A percentile compares a stretch with the other conserved stretches of the same genome.
phyloP scores from a whole-genome alignment of 257 asterid genomes.

The Fraxinus pennsylvanica region DNA sequence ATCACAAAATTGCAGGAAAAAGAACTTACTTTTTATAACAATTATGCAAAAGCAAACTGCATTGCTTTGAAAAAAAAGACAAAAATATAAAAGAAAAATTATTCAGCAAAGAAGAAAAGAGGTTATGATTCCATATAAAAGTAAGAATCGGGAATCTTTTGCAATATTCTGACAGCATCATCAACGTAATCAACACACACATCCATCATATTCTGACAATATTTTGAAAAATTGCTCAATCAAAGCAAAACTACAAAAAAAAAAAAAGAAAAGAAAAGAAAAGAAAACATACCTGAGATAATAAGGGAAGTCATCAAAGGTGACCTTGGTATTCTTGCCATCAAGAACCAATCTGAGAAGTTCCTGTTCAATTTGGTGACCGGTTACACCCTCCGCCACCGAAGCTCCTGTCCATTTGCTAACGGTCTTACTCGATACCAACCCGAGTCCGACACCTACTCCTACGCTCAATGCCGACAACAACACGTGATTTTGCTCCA shows the following conservation, averaged over 20 bases:
- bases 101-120: neutral
- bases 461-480: slow-evolving; percentile 91
- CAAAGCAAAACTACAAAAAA: neutral
- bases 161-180: neutral
- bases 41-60: neutral
- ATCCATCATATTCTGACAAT: neutral
- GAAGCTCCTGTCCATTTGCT: slow-evolving; percentile 55
- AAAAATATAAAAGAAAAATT: neutral
- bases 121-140: slow-evolving; percentile 3
- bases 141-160: neutral
- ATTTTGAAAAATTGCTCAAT: neutral
- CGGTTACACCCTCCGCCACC: slow-evolving; percentile 45
- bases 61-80: neutral
- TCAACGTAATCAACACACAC: neutral
- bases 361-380: slow-evolving; percentile 44
- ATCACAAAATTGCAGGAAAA: neutral
- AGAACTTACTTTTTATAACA: neutral
- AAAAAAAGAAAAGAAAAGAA: neutral
- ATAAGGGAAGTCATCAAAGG: slow-evolving; percentile 51
- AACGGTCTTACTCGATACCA: slow-evolving; percentile 72
- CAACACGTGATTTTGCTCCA: slow-evolving; percentile 81
- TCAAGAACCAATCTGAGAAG: slow-evolving; percentile 38
- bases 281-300: slow-evolving; percentile 39
- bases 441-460: slow-evolving; percentile 80
- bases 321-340: slow-evolving; percentile 31